Evolutionary conservation across 768 basidiomycete genomes (phyloP), one percentile per base, ranked within the genome.

Genomic region (Hericium erinaceus): DNA sequence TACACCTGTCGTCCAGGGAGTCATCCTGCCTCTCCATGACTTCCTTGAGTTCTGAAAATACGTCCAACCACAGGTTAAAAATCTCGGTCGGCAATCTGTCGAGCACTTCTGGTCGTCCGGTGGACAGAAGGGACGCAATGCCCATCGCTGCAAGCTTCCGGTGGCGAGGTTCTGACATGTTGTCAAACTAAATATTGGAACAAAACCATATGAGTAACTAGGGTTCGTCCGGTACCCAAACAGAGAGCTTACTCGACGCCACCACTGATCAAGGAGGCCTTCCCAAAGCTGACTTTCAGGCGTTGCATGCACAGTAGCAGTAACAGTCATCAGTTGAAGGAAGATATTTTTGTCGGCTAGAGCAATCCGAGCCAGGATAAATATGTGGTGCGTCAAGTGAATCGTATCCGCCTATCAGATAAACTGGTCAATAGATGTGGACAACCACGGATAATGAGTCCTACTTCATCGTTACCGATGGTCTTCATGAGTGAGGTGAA

Each of bases 81-180:
- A 92, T 81, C 63, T 94, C 92, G 3, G 76, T 79, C 13, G 82
- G 77, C 24, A 95, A 71, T 18, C 88, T 79, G 33, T 79, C 75
- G 10, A 95, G 79, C 11, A 92, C 83, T 64, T 90, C 85, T 0
- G 78, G 77, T 20, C 82, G 80, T 12, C 82, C 89, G 0, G 90
- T 91, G 0, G 89, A 81, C 39, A 90, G 83, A 3, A 95, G 77
- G 48, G 79, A 74, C 2, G 89, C 89, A 48, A 90, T 80, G 1
- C 87, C 91, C 76, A 95, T 85, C 11, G 92, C 90, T 24, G 82
- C 73, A 57, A 95, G 75, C 72, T 95, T 95, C 57, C 93, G 84
- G 60, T 87, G 80, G 10, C 85, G 80, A 1, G 90, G 84, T 67
- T 94, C 89, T 15, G 88, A 87, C 83, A 94, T 89, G 66, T 85